A percentile compares a stretch with the other conserved stretches of the same genome.
Evolutionary conservation across 805 yeast species (phyloP).

Genomic region (Candida dendrica): DNA sequence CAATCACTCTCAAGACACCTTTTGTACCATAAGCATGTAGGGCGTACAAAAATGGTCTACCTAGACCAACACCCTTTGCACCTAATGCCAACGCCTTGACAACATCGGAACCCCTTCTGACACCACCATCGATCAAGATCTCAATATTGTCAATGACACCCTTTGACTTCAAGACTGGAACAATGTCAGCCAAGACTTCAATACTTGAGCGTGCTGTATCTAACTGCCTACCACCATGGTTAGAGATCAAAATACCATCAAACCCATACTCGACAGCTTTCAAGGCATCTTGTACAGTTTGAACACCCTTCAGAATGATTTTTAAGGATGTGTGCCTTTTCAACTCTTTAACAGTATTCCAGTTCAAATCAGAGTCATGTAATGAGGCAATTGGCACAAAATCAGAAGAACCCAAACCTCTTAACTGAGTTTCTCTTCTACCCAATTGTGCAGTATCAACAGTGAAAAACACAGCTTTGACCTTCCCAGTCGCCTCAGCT

Average conservation of each 20-base stretch:
- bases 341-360: conserved; percentile 25
- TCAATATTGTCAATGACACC: conserved; percentile 45
- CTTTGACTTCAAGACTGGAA: conserved; percentile 32
- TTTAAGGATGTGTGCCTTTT: conserved; percentile 33
- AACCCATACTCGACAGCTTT: conserved; percentile 51
- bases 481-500: conserved; percentile 30
- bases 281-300: conserved; percentile 58
- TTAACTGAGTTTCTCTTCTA: conserved; percentile 33
- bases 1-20: conserved; percentile 62
- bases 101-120: conserved; percentile 72
- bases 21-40: conserved; percentile 75
- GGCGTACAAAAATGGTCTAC: conserved; percentile 71
- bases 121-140: conserved; percentile 70
- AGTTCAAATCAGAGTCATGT: conserved; percentile 17
- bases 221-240: conserved; percentile 71
- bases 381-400: neutral
- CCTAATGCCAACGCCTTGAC: conserved; percentile 71
- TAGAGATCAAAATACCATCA: conserved; percentile 59
- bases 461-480: conserved; percentile 45
- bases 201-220: conserved; percentile 58
- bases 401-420: neutral
- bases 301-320: conserved; percentile 55
- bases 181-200: conserved; percentile 52
- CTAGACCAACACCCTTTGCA: conserved; percentile 69
- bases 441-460: conserved; percentile 52